Evolutionary conservation across 169 alveolate genomes (phyloP).

Genomic region (Eimeria brunetti): DNA sequence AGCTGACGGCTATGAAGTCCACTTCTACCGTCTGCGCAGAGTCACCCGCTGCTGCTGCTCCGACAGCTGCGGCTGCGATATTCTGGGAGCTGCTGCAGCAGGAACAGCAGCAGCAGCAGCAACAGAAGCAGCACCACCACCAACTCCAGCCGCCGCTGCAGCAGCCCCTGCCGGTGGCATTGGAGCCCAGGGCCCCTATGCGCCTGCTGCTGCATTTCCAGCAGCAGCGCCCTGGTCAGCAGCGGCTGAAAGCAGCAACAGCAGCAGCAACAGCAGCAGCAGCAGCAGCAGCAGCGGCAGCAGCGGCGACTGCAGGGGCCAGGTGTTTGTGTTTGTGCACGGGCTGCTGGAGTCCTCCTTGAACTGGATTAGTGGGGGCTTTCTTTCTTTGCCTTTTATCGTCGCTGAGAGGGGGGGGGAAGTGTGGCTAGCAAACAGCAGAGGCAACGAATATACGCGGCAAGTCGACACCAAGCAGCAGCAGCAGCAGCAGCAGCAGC

Average conservation of each 20-base stretch:
- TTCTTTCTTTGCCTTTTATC: slow-evolving; percentile 86
- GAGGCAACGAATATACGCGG: slow-evolving; percentile 89
- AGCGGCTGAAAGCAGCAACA: neutral
- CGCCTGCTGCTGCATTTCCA: neutral
- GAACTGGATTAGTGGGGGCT: slow-evolving; percentile 88
- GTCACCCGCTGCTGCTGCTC: slow-evolving; percentile 69
- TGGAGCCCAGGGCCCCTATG: neutral
- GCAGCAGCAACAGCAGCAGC: slow-evolving; percentile 42
- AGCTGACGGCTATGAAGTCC: slow-evolving; percentile 70
- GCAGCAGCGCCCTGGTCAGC: neutral
- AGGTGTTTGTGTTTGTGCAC: slow-evolving; percentile 88
- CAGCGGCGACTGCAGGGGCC: slow-evolving; percentile 55
- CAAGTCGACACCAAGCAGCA: neutral
- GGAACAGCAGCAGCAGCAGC: slow-evolving; percentile 37
- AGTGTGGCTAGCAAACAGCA: slow-evolving; percentile 93
- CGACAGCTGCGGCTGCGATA: slow-evolving; percentile 10
- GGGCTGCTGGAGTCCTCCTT: slow-evolving; percentile 92
- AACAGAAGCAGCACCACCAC: neutral
- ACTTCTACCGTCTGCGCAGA: slow-evolving; percentile 56
- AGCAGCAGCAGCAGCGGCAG: slow-evolving; percentile 37
- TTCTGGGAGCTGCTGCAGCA: neutral
- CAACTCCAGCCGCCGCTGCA: neutral
- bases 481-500: slow-evolving; percentile 67
- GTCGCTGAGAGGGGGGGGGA: slow-evolving; percentile 90
- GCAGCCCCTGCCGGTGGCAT: neutral